A percentile compares a stretch with the other conserved stretches of the same genome.
phyloP scores from a whole-genome alignment of 2,329 filamentous ascomycete species.

The Neofusicoccum sp. region DNA sequence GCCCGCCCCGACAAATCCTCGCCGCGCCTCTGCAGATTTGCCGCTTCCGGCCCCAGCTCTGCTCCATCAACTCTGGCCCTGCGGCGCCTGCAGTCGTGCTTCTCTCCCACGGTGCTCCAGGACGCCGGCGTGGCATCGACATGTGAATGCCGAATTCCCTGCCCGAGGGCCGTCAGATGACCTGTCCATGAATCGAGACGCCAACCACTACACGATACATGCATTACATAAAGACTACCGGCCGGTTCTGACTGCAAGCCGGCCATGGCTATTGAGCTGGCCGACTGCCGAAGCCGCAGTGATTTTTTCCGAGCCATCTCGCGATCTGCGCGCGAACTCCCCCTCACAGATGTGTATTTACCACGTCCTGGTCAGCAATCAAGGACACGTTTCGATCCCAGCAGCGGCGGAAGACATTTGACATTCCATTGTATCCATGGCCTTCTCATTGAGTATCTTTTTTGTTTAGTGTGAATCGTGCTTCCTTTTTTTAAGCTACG shows the following conservation, averaged over 20 bases:
- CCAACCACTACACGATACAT: background rate
- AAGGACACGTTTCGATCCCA: background rate
- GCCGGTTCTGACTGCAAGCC: background rate
- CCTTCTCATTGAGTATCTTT: constrained; percentile 22
- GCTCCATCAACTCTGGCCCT: background rate
- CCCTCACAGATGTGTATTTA: background rate
- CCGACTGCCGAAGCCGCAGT: background rate
- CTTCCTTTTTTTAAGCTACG: constrained; percentile 12
- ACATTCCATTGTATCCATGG: constrained; percentile 21
- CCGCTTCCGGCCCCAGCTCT: background rate
- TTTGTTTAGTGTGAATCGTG: constrained; percentile 20
- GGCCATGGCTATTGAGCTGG: no score
- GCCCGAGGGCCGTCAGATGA: constrained; percentile 5
- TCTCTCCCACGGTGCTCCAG: background rate
- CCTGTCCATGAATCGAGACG: background rate
- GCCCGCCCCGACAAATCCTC: constrained; percentile 18
- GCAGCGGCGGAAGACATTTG: background rate
- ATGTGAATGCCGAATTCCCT: constrained; percentile 10
- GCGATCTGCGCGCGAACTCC: background rate
- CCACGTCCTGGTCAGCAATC: background rate
- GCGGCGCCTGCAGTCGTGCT: background rate
- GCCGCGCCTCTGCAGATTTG: background rate
- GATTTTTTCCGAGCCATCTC: background rate
- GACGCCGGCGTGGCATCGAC: background rate
- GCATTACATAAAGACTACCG: no score